A percentile compares a stretch with the other conserved stretches of the same genome.
These are phyloP conservation scores for Albatrellus sp. DNA, from an alignment of 1,284 basidiomycete species.

Conservation along the genomic window DNA sequence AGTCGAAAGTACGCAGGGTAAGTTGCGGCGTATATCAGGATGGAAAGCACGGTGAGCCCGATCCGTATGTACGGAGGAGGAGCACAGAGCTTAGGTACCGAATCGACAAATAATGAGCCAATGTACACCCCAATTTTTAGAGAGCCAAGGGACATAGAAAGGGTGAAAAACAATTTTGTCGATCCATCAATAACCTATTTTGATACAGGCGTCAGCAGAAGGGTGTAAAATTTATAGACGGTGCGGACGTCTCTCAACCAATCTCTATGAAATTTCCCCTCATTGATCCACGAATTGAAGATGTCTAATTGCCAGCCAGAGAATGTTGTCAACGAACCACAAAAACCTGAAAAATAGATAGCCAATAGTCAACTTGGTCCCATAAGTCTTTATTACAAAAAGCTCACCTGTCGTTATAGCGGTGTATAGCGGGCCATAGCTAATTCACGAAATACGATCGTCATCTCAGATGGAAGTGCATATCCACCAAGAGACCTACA, in stretches of 20 bases:
- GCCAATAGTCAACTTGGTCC: neutral
- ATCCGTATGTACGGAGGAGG: slow-evolving; percentile 31
- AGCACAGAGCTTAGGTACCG: slow-evolving; percentile 25
- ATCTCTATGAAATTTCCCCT: slow-evolving; percentile 39
- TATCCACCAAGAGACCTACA: slow-evolving; percentile 41
- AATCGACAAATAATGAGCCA: slow-evolving; percentile 27
- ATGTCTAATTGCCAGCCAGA: slow-evolving; percentile 89
- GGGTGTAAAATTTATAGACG: slow-evolving; percentile 1
- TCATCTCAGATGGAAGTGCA: slow-evolving; percentile 5
- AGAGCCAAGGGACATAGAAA: slow-evolving; percentile 58
- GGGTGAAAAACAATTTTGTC: slow-evolving; percentile 71
- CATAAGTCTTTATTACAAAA: slow-evolving; percentile 7
- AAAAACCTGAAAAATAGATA: slow-evolving; percentile 55
- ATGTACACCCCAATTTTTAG: slow-evolving; percentile 50
- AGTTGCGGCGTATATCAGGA: slow-evolving; percentile 52
- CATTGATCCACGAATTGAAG: slow-evolving; percentile 80
- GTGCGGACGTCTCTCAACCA: slow-evolving; percentile 69
- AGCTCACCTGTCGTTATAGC: slow-evolving; percentile 72
- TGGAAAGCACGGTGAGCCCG: slow-evolving; percentile 31
- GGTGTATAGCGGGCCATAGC: slow-evolving; percentile 81
- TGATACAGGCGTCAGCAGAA: slow-evolving; percentile 5
- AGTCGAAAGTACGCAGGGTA: slow-evolving; percentile 72
- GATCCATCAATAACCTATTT: slow-evolving; percentile 75
- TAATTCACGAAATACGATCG: slow-evolving; percentile 19
- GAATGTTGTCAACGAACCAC: slow-evolving; percentile 94